Percentiles rank a stretch among this genome's conserved stretches.
Conservation (phyloP, 495 filamentous ascomycete species). For the Talaromyces proteolyticus region DNA sequence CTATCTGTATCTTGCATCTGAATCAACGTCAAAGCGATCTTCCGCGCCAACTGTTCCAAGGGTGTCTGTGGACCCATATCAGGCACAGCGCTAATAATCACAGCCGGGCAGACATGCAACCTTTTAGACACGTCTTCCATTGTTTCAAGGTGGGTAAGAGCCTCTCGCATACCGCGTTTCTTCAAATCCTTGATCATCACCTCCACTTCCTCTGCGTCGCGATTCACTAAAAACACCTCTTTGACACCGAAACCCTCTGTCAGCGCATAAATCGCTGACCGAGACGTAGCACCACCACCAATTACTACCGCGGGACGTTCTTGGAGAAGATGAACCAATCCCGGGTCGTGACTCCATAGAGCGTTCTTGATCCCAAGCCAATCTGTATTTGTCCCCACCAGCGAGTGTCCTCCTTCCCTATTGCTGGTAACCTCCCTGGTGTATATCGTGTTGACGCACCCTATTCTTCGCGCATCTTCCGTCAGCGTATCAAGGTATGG, state of each 20-base stretch:
- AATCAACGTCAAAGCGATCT: no score
- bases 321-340: conserved; percentile 1
- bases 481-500: conserved; percentile 28
- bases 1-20: no score
- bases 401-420: conserved; percentile 20
- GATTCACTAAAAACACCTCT: conserved; percentile 4
- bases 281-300: conserved; percentile 37
- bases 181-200: not conserved
- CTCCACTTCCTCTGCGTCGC: not conserved
- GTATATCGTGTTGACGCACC: conserved; percentile 40
- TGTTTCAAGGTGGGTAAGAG: not conserved
- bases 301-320: conserved; percentile 26
- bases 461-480: conserved; percentile 22
- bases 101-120: not conserved
- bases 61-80: conserved; percentile 1
- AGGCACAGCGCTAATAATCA: conserved; percentile 3
- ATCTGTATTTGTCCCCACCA: conserved; percentile 33
- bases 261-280: conserved; percentile 35
- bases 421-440: conserved; percentile 15
- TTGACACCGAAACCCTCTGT: not conserved
- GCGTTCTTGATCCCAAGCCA: conserved; percentile 23
- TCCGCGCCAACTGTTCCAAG: not conserved
- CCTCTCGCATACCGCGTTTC: not conserved
- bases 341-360: conserved; percentile 1
- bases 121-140: no score